These are phyloP conservation scores for Limnanthes douglasii DNA, from an alignment of 345 rosid genomes.

Conservation along the genomic window DNA sequence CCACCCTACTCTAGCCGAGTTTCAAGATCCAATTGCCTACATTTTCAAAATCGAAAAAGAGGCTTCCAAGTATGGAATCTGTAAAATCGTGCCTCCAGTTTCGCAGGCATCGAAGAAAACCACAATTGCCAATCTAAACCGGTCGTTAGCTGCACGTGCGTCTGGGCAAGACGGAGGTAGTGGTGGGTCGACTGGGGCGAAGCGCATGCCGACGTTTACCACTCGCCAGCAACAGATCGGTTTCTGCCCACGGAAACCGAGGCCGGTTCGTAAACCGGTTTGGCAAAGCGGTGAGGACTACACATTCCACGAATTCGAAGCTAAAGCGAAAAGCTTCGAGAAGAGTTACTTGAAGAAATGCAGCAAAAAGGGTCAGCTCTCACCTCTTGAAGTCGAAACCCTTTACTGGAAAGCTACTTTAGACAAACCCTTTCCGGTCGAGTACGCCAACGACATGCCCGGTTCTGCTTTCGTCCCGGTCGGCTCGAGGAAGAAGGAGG, in stretches of 20 bases:
- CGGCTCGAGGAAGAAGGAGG: conserved; percentile 28
- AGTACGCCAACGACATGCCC: conserved; percentile 97
- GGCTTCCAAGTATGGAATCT: conserved; percentile 88
- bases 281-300: conserved; percentile 97
- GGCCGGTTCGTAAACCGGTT: conserved; percentile 83
- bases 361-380: conserved; percentile 35
- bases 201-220: conserved; percentile 71
- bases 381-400: conserved; percentile 71
- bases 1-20: conserved; percentile 71
- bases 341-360: conserved; percentile 45
- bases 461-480: conserved; percentile 75
- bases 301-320: conserved; percentile 75
- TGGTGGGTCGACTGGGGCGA: conserved; percentile 12
- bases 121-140: conserved; percentile 56
- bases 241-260: conserved; percentile 82
- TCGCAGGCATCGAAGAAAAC: conserved; percentile 55
- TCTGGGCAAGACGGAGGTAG: conserved; percentile 12
- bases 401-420: conserved; percentile 92
- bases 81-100: conserved; percentile 92
- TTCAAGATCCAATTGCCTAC: conserved; percentile 99
- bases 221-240: conserved; percentile 99
- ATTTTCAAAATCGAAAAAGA: conserved; percentile 92
- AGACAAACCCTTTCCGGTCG: conserved; percentile 87
- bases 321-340: conserved; percentile 74
- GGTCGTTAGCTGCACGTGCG: conserved; percentile 55